Conservation (phyloP, 305 asterid species). For the Fraxinus nigra region DNA sequence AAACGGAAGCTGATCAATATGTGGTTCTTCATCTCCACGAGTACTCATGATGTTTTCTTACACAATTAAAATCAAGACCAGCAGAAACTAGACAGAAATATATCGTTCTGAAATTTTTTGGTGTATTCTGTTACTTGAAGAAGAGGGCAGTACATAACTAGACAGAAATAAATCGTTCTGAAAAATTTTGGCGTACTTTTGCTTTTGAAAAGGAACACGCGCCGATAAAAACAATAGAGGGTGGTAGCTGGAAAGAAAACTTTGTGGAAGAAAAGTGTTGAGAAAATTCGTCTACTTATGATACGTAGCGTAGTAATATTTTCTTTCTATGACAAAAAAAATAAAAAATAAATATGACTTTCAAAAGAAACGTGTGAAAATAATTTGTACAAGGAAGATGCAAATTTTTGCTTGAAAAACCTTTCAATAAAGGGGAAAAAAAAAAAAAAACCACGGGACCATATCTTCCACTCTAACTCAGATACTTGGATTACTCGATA, state of each 20-base stretch:
- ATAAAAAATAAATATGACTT: not conserved
- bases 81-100: not conserved
- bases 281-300: not conserved
- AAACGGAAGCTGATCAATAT: constrained; percentile 72
- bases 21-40: constrained; percentile 47
- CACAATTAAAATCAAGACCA: not conserved
- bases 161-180: not conserved
- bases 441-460: not conserved
- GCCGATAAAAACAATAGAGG: not conserved
- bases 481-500: not conserved
- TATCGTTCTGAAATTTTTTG: not conserved
- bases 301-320: not conserved
- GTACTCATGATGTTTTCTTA: constrained; percentile 29
- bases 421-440: not conserved
- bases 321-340: not conserved
- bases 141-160: not conserved
- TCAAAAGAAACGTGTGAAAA: too few relatives aligned
- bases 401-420: not conserved
- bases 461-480: not conserved
- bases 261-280: not conserved
- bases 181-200: not conserved
- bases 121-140: not conserved
- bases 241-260: not conserved
- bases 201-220: not conserved
- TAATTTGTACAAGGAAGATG: not conserved